These are phyloP conservation scores for Myxozyma neglecta DNA, from an alignment of 805 yeast genomes.

Conservation along the genomic window DNA sequence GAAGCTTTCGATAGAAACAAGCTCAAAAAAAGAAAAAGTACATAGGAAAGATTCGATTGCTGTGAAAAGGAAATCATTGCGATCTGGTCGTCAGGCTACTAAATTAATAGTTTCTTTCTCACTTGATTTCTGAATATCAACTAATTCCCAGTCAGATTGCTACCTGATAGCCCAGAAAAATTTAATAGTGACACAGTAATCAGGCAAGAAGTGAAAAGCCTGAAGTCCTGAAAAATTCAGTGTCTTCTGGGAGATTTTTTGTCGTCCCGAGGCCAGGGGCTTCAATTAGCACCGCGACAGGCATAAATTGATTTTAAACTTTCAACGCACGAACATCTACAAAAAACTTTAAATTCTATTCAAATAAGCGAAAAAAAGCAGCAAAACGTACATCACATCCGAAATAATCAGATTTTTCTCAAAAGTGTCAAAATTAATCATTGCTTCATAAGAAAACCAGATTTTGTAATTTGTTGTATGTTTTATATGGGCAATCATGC, in stretches of 20 bases:
- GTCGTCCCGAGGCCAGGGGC: too few species aligned
- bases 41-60: neutral
- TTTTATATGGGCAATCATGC: too few species aligned
- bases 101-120: too few species aligned
- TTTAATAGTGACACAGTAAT: too few species aligned
- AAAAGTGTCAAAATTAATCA: neutral
- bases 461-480: neutral
- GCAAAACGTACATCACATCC: neutral
- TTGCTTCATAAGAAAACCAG: neutral
- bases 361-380: neutral
- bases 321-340: neutral
- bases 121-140: too few species aligned
- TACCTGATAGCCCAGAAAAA: too few species aligned
- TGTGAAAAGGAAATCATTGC: too few species aligned
- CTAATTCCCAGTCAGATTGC: too few species aligned
- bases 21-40: neutral
- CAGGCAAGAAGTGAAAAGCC: neutral
- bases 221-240: neutral
- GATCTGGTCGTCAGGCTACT: too few species aligned
- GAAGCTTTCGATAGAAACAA: neutral
- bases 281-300: neutral
- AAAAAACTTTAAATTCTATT: neutral
- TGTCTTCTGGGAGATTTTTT: too few species aligned
- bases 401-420: too few species aligned
- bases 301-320: slow-evolving; percentile 7